Conservation (phyloP, 1,139 yeast genomes). For the Pichia sp. region DNA sequence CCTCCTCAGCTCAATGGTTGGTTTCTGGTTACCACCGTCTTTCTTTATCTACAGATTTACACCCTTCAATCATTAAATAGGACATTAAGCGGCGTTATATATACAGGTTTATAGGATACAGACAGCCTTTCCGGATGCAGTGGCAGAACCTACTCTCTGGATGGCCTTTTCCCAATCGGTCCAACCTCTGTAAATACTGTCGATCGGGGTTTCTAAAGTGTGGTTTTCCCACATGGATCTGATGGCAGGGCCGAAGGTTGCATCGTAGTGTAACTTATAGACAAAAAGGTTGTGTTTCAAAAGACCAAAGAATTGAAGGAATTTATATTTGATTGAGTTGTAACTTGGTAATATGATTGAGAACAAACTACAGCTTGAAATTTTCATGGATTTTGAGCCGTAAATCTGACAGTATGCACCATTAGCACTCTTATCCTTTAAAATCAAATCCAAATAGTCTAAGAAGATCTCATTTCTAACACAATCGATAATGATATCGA, state of each 20-base stretch:
- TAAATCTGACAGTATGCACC: slow-evolving; percentile 35
- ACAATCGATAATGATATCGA: slow-evolving; percentile 37
- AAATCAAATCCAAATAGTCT: slow-evolving; percentile 15
- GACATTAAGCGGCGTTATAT: too few species aligned
- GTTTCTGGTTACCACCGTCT: too few species aligned
- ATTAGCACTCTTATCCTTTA: slow-evolving; percentile 25
- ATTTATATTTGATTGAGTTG: slow-evolving; percentile 2
- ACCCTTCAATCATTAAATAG: too few species aligned
- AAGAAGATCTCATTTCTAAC: slow-evolving; percentile 22
- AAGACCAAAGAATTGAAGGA: slow-evolving; percentile 2
- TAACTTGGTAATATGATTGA: slow-evolving; percentile 8
- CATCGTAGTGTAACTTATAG: slow-evolving; percentile 10
- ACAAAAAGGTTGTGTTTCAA: slow-evolving; percentile 2
- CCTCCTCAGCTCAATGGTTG: too few species aligned
- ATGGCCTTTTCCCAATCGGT: slow-evolving; percentile 48
- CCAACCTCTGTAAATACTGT: slow-evolving; percentile 50
- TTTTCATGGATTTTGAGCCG: slow-evolving; percentile 33
- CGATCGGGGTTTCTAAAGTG: slow-evolving; percentile 47
- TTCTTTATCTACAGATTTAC: too few species aligned
- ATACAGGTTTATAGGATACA: too few species aligned
- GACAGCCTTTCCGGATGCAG: slow-evolving; percentile 65
- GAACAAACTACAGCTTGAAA: neutral
- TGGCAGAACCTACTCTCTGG: slow-evolving; percentile 43
- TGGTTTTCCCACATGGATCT: slow-evolving; percentile 41
- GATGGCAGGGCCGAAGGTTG: slow-evolving; percentile 20